Evolutionary conservation across 2,329 filamentous ascomycete species (phyloP).

Genomic region (Fonsecaea pugnacius): DNA sequence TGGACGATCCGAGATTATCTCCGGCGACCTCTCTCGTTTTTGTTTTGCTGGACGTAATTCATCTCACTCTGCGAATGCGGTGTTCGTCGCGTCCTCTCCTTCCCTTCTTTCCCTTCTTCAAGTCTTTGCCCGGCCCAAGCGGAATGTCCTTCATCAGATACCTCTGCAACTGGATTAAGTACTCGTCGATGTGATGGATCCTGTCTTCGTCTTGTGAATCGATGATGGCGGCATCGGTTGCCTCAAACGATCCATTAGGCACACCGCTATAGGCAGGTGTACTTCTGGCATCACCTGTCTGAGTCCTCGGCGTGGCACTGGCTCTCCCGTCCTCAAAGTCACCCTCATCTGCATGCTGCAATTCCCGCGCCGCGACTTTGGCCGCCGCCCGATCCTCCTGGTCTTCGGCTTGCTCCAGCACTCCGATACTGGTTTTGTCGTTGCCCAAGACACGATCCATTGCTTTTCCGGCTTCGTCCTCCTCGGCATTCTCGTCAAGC

Average conservation of each 20-base stretch:
- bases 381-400: constrained; percentile 88
- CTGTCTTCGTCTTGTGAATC: constrained; percentile 48
- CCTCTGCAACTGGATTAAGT: constrained; percentile 72
- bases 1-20: background rate
- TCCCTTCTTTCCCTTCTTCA: constrained; percentile 52
- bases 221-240: constrained; percentile 40
- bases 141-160: constrained; percentile 58
- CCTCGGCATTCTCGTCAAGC: constrained; percentile 54
- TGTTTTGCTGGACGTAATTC: background rate
- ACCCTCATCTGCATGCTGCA: constrained; percentile 78
- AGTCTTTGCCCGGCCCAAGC: constrained; percentile 51
- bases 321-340: constrained; percentile 73
- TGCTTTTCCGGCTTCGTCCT: constrained; percentile 74
- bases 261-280: constrained; percentile 5
- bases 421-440: constrained; percentile 61
- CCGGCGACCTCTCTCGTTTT: background rate
- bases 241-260: constrained; percentile 33
- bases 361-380: constrained; percentile 83
- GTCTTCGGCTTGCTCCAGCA: constrained; percentile 88
- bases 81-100: constrained; percentile 54
- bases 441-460: constrained; percentile 81
- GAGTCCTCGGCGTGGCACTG: constrained; percentile 39
- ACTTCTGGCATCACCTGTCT: constrained; percentile 37
- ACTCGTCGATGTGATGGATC: constrained; percentile 71
- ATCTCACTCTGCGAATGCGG: constrained; percentile 43